phyloP scores from a whole-genome alignment of 192 early-diverging fungal species.

The Podila verticillata region DNA sequence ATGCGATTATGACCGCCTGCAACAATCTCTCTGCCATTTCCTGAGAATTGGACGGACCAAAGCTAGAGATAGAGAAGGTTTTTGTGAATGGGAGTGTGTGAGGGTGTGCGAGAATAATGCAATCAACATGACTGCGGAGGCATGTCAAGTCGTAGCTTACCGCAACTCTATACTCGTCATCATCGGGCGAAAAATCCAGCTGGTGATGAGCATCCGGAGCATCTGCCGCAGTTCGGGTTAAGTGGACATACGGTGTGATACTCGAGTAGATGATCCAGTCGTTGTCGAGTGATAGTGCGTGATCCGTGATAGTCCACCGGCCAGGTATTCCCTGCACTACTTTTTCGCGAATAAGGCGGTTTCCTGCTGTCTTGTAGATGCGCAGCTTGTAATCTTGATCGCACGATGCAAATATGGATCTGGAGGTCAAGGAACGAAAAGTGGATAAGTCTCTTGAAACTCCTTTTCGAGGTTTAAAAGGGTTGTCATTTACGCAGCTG shows the following conservation, averaged over 20 bases:
- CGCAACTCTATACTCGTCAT: constrained; percentile 26
- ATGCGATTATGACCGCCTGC: constrained; percentile 57
- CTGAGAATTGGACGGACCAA: constrained; percentile 73
- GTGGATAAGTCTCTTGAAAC: background rate
- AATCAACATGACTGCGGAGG: background rate
- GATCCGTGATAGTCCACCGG: constrained; percentile 75
- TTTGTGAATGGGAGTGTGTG: no score
- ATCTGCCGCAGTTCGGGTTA: constrained; percentile 55
- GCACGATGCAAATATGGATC: constrained; percentile 64
- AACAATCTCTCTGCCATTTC: constrained; percentile 68
- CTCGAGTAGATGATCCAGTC: constrained; percentile 69
- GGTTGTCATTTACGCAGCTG: constrained; percentile 15
- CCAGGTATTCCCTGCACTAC: constrained; percentile 58
- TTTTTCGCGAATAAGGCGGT: constrained; percentile 42
- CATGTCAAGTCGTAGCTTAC: background rate
- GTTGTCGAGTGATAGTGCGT: constrained; percentile 55
- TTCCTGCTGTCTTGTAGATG: constrained; percentile 66
- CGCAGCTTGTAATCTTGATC: constrained; percentile 68
- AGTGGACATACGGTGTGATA: constrained; percentile 66
- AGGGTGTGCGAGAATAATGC: no score
- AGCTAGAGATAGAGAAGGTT: constrained; percentile 40
- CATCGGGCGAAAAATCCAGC: constrained; percentile 51
- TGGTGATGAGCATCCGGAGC: constrained; percentile 38
- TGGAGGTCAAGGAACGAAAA: constrained; percentile 11
- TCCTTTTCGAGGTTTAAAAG: background rate